Evolutionary conservation across 352 stramenopile species (phyloP), one percentile per base, ranked within the genome.

Genomic region (Phytophthora europaea): DNA sequence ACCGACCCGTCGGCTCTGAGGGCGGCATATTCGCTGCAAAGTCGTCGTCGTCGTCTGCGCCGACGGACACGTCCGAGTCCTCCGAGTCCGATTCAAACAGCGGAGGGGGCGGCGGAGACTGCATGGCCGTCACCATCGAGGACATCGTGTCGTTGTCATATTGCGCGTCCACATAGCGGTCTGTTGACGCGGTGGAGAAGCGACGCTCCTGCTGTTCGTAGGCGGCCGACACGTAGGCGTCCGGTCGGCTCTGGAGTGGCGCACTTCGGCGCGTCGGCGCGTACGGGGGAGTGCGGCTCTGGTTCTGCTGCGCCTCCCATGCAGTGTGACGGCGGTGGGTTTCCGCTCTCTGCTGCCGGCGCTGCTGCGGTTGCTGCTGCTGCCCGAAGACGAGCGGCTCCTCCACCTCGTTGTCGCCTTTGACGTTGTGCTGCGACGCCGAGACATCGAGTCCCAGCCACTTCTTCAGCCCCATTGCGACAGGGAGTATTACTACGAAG

Each of bases 391-490:
- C 33, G 18, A 73, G 36, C 38, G 70, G 56, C 53, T 74, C 54
- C n/a, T 79, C 71, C 36, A 56, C 64, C 58, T 61, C 26, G 26
- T 64, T 68, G 55, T 64, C 70, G 52, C 62, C 60, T 52, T 76
- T 75, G 23, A 34, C 15, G 57, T 40, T 55, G 40, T 60, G 57
- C 43, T 80, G 70, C 51, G 73, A 78, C 53, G 81, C 64, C 48
- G 81, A 83, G 67, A 89, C 78, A 62, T 84, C 80, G 48, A 86
- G 65, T 26, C 72, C 79, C 58, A 91, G 73, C 83, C 83, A 90
- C 60, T 89, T 82, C 74, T 89, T 93, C 22, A 93, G 71, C 5
- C 83, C 85, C 85, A 93, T 93, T 5, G 40, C 18, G 38, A 31
- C 61, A 38, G 15, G 56, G 22, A 8, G n/a, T 18, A 8, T 12